Evolutionary conservation across 164 flowering plant genomes (phyloP), one percentile per base, ranked within the genome.

Genomic region (Vitis labrusca): DNA sequence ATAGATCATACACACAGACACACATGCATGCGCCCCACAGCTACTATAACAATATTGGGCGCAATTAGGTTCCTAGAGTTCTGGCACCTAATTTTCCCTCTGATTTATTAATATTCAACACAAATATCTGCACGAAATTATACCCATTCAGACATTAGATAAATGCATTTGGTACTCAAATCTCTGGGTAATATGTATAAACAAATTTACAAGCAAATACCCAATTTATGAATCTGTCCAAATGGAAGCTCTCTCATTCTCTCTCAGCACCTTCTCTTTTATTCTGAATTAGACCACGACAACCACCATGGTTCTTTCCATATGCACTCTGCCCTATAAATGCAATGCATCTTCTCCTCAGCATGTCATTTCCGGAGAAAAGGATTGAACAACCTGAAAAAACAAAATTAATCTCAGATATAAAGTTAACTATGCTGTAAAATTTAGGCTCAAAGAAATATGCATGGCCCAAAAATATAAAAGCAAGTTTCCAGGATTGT

Each of bases 301-400:
- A 57, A 29, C 15, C 48, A 54, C 29, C 13, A 71, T 62, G 16
- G 56, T 11, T 47, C 55, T 50, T 63, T 5, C 14, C 29, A 32
- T 30, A 51, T 16, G 52, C 8, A 29, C 32, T 29, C 70, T 64
- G 67, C 54, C 55, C 61, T 12, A 60, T 32, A 59, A 65, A 59
- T 12, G 51, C 69, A 67, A 59, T 27, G 64, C 77, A 64, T 74
- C 70, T 53, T 54, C 13, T 83, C 82, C 85, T 78, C 87, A 75
- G 81, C 81, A 84, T 69, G 66, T 71, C 83, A 75, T 80, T 49
- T 73, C 66, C 67, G 74, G 78, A 76, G 77, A 64, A 69, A 63
- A 14, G n/a, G 3, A 61, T 10, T 71, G 9, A 32, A 62, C 71
- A 72, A 66, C 81, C 81, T 75, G 77, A 59, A 63, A 73, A 63